Percentiles rank a stretch among this genome's conserved stretches.
phyloP scores from a whole-genome alignment of 352 stramenopile genomes.

The Blastocystis sp. region DNA sequence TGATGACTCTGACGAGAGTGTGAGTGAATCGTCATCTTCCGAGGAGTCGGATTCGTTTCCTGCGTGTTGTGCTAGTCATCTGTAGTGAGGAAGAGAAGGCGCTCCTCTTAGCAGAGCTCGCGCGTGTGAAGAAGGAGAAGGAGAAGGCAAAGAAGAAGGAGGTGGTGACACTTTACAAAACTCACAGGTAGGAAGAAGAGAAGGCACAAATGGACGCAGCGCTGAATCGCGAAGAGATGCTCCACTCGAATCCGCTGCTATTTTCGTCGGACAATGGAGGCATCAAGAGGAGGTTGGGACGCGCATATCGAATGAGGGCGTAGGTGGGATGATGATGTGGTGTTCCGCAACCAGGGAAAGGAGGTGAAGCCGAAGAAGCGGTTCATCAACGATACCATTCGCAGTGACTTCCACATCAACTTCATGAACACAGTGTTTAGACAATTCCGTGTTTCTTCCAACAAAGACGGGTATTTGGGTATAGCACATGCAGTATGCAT shows the following conservation, averaged over 20 bases:
- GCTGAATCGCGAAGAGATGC: conserved; percentile 85
- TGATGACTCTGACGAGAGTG: conserved; percentile 80
- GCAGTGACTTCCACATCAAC: conserved; percentile 96
- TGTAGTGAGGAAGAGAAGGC: conserved; percentile 93
- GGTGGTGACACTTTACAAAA: conserved; percentile 69
- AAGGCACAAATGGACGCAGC: conserved; percentile 79
- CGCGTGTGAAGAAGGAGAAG: conserved; percentile 93
- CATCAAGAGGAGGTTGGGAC: not conserved
- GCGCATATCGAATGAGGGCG: conserved; percentile 79
- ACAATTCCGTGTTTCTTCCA: conserved; percentile 30
- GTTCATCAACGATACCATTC: conserved; percentile 99
- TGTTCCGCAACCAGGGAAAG: conserved; percentile 98
- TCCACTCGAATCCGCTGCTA: conserved; percentile 85
- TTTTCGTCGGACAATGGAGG: conserved; percentile 68
- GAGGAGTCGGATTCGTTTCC: conserved; percentile 75
- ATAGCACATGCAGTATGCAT: conserved; percentile 14
- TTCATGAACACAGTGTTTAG: conserved; percentile 90
- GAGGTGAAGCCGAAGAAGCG: conserved; percentile 87
- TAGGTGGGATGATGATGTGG: conserved; percentile 98
- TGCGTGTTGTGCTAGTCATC: conserved; percentile 78
- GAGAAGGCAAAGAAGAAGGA: conserved; percentile 86
- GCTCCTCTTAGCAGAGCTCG: conserved; percentile 90
- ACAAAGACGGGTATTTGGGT: too few species aligned
- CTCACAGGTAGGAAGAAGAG: conserved; percentile 76
- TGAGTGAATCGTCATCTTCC: conserved; percentile 47